Base-by-base conservation (phyloP, 2,329 filamentous ascomycete genomes). In the Calonectria pseudoturangicola region DNA sequence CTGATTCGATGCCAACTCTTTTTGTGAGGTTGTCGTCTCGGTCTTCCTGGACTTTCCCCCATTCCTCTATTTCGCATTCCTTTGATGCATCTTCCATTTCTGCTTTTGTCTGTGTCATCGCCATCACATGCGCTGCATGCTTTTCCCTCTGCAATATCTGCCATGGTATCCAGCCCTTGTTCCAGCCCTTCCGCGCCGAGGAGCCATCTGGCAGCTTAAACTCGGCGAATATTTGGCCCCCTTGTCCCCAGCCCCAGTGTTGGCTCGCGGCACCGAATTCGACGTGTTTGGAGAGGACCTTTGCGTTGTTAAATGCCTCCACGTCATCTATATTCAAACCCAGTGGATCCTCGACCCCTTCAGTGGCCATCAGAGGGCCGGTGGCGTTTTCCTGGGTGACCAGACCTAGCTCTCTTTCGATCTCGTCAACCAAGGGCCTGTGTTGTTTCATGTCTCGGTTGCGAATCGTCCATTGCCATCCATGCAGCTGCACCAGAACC, bases 381-480 rank as follows among this genome's bases (percentile, higher is more conserved):
- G 6, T 64, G 25, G 27, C 13, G 18, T 39, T 41, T 18, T 43
- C 45, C 18, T 65, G 27, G 2, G 30, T 5, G 12, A 56, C 28
- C 27, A 45, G 18, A 1, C 21, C n/a, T 25, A 66, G 12, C 25
- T 75, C 65, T 16, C 63, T 27, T 15, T 60, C n/a, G 8, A 64
- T 45, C 28, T 25, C 27, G 12, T 73, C 15, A 18, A 56, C 36
- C 15, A 27, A 28, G 15, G 21, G 33, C 13, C 30, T 47, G 13
- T n/a, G 16, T 25, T 27, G 51, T 28, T 43, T 33, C 12, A 28
- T 28, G 10, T 25, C 15, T 50, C 50, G 25, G 16, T 70, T 70
- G 25, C 63, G 39, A 30, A 80, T 75, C 45, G 75, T 72, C 74
- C 72, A 79, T 56, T 73, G 73, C 78, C 78, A 80, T 12, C 76